A percentile compares a stretch with the other conserved stretches of the same genome.
Conservation (phyloP, 202 grass and related monocot species). For the Zizania palustris region DNA sequence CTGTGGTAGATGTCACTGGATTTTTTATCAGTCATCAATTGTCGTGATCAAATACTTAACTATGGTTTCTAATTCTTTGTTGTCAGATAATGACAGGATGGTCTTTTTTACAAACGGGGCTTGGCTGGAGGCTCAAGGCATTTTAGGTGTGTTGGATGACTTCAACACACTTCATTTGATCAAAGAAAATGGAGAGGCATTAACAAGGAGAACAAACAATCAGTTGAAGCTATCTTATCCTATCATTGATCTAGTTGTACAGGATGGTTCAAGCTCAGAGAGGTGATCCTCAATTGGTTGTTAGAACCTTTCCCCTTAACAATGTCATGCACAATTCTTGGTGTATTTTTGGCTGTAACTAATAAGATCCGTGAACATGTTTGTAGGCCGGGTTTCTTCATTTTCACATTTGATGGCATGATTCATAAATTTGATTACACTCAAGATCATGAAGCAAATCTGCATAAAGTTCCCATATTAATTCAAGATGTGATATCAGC, state of each 20-base stretch:
- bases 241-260: slow-evolving; percentile 55
- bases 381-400: slow-evolving; percentile 62
- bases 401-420: slow-evolving; percentile 69
- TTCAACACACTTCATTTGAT: slow-evolving; percentile 73
- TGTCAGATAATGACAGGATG: slow-evolving; percentile 72
- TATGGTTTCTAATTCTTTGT: slow-evolving; percentile 40
- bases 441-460: slow-evolving; percentile 50
- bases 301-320: slow-evolving; percentile 30
- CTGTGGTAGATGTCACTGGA: slow-evolving; percentile 3
- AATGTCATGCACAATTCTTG: slow-evolving; percentile 1
- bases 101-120: slow-evolving; percentile 65
- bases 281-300: slow-evolving; percentile 56
- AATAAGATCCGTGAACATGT: slow-evolving; percentile 51
- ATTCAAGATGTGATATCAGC: slow-evolving; percentile 49
- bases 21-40: slow-evolving; percentile 28
- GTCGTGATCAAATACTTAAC: slow-evolving; percentile 20
- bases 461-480: slow-evolving; percentile 47
- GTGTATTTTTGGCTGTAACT: slow-evolving; percentile 34
- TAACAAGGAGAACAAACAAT: slow-evolving; percentile 66
- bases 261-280: slow-evolving; percentile 58
- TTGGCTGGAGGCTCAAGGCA: slow-evolving; percentile 77
- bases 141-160: slow-evolving; percentile 75
- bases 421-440: slow-evolving; percentile 66
- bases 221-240: slow-evolving; percentile 72
- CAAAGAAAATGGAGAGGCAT: slow-evolving; percentile 75